Base-by-base conservation (phyloP, 1,284 basidiomycete genomes). In the Tilletia setariae region DNA sequence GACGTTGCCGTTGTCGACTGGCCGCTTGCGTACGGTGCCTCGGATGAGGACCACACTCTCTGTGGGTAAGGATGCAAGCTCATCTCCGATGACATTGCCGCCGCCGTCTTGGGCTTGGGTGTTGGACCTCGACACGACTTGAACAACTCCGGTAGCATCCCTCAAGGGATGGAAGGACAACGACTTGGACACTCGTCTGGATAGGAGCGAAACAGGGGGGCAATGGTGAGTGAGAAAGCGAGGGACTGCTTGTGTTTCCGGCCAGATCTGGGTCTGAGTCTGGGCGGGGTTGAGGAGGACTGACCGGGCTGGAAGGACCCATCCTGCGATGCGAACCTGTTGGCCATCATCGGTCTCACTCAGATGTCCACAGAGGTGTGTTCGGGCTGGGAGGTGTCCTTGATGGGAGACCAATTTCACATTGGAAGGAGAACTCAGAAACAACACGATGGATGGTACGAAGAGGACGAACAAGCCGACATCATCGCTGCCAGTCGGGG, bases 101-200 rank as follows among this genome's bases (percentile, higher is more conserved):
- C 28, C 51, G 23, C n/a, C n/a, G 51, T 25, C 51, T 21, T 7
- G 51, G n/a, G n/a, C 28, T 28, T 21, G 8, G 51, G 21, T 25
- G 13, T 53, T 13, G 21, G 35, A 51, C 25, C 87, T 84, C 71
- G 89, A 87, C 72, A 92, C 86, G 67, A 96, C 89, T 83, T 96
- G 94, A 0, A 89, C 87, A 0, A 86, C 87, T 56, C 91, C 90
- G 70, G 87, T 86, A 62, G 88, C 86, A 81, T 94, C 92, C 75
- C 89, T 90, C 75, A 96, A 86, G 25, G 89, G 89, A 83, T 89
- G 88, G 85, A 93, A 92, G 64, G 90, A 90, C 79, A 92, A 80
- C 74, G 83, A 84, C 83, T 87, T 89, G 83, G 85, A 86, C 16
- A 89, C 73, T 2, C 68, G 40, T 13, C 62, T 63, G 62, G 21